Percentiles rank a stretch among this genome's conserved stretches.
Conservation (phyloP, 2,329 filamentous ascomycete species). For the Alternaria atra region DNA sequence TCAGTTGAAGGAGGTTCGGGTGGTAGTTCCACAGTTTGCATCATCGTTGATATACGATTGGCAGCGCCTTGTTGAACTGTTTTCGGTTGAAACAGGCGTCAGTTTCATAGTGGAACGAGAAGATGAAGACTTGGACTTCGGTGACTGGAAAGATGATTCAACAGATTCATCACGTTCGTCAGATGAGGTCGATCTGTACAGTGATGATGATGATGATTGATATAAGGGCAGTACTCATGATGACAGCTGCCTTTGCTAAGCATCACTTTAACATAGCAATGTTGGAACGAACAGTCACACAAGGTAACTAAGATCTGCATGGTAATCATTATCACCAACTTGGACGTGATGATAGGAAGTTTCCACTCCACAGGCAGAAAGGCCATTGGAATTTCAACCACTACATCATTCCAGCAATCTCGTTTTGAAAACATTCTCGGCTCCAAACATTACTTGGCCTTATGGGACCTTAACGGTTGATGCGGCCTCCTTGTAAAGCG, state of each 20-base stretch:
- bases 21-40: conserved; percentile 7
- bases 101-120: conserved; percentile 15
- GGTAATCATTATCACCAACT: not conserved
- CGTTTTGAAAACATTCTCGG: not conserved
- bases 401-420: not conserved
- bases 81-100: conserved; percentile 11
- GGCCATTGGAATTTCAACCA: not conserved
- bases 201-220: conserved; percentile 11
- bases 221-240: not conserved
- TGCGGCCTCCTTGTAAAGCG: not conserved
- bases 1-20: conserved; percentile 15
- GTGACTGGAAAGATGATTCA: conserved; percentile 12
- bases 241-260: not conserved
- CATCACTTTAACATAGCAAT: not conserved
- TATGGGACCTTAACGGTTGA: not conserved
- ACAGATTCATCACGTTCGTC: conserved; percentile 21
- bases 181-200: conserved; percentile 27
- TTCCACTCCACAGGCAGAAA: too few relatives aligned
- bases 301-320: not conserved
- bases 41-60: conserved; percentile 21
- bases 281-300: not conserved
- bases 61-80: conserved; percentile 15
- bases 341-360: too few relatives aligned
- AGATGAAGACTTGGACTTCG: conserved; percentile 2
- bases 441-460: not conserved